Evolutionary conservation across 2,329 filamentous ascomycete species (phyloP).

Genomic region (Elsinoe fawcettii): DNA sequence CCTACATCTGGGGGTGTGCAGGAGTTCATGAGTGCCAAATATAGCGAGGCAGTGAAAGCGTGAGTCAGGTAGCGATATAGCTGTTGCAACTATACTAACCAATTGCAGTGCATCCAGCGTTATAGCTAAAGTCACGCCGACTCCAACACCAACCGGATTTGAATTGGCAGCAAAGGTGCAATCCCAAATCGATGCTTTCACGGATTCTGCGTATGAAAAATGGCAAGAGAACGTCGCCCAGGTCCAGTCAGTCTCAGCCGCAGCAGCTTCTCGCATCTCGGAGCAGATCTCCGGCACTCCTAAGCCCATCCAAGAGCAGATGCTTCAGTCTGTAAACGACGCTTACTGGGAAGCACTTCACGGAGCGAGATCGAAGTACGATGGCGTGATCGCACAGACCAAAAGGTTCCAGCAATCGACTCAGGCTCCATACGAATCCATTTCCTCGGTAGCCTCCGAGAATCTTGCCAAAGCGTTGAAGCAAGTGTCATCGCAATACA

Average conservation of each 20-base stretch:
- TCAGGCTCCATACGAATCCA: conserved; percentile 46
- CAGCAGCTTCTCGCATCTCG: conserved; percentile 60
- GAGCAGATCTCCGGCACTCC: conserved; percentile 60
- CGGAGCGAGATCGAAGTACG: conserved; percentile 53
- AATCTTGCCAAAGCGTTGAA: conserved; percentile 62
- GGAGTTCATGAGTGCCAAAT: conserved; percentile 47
- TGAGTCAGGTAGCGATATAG: conserved; percentile 30
- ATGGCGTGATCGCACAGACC: conserved; percentile 48
- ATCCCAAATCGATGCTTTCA: conserved; percentile 34
- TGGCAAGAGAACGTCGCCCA: conserved; percentile 59
- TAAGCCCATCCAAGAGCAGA: conserved; percentile 60
- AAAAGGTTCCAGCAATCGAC: conserved; percentile 35
- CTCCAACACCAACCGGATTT: conserved; percentile 38
- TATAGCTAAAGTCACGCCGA: conserved; percentile 46
- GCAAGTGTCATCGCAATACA: conserved; percentile 63
- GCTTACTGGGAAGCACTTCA: conserved; percentile 60
- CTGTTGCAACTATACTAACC: conserved; percentile 18
- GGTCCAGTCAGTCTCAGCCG: conserved; percentile 61
- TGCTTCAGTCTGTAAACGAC: conserved; percentile 59
- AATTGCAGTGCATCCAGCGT: conserved; percentile 38
- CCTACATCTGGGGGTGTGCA: conserved; percentile 39
- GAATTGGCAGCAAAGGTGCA: conserved; percentile 32
- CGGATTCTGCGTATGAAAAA: conserved; percentile 45
- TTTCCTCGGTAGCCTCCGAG: conserved; percentile 61
- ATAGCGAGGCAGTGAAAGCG: conserved; percentile 50